A percentile compares a stretch with the other conserved stretches of the same genome.
phyloP scores from a whole-genome alignment of 495 filamentous ascomycete species.

The Neurospora sp. region DNA sequence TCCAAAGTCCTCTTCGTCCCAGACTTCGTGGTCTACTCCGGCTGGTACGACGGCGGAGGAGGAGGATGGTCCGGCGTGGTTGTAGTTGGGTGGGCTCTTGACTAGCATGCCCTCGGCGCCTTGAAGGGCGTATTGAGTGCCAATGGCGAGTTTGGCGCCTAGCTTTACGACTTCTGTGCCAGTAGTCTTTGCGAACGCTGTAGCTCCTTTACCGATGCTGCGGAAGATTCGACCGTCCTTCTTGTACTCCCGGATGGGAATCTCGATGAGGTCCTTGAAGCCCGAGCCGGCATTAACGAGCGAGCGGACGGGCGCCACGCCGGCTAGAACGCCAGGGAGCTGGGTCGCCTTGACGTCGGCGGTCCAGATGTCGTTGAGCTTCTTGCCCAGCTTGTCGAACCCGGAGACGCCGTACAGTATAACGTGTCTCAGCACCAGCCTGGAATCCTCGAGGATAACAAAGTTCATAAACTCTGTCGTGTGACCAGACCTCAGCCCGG shows the following conservation, averaged over 20 bases:
- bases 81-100: conserved; percentile 28
- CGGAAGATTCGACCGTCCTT: conserved; percentile 91
- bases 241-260: conserved; percentile 84
- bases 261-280: conserved; percentile 71
- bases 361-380: conserved; percentile 94
- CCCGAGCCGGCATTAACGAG: conserved; percentile 85
- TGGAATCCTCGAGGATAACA: conserved; percentile 77
- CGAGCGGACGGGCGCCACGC: conserved; percentile 79
- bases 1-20: conserved; percentile 53
- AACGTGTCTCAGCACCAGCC: conserved; percentile 76
- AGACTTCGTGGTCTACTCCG: conserved; percentile 30
- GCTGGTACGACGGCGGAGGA: conserved; percentile 11
- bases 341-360: conserved; percentile 86
- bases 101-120: conserved; percentile 70
- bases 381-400: conserved; percentile 77
- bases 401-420: conserved; percentile 89
- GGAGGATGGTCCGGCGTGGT: not conserved
- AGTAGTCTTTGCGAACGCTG: conserved; percentile 84
- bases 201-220: conserved; percentile 80
- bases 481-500: conserved; percentile 87
- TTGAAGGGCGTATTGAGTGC: conserved; percentile 84
- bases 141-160: conserved; percentile 89
- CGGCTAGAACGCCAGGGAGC: conserved; percentile 78
- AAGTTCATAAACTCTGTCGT: conserved; percentile 99
- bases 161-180: conserved; percentile 84